Conservation (phyloP, 495 filamentous ascomycete species). For the Hamigera avellanea region DNA sequence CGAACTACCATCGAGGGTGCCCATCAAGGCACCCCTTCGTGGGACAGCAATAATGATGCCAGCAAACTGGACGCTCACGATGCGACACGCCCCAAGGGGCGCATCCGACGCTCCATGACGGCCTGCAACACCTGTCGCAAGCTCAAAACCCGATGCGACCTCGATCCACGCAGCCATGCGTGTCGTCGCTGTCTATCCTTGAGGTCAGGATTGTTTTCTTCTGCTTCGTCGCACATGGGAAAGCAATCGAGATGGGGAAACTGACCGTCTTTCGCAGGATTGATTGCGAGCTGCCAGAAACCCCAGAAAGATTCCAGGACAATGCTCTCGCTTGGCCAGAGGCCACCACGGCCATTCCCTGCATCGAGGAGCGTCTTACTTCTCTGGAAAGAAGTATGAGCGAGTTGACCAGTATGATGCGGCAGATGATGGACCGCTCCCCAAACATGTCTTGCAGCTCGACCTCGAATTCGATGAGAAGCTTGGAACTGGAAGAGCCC, state of each 20-base stretch:
- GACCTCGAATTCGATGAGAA: constrained; percentile 8
- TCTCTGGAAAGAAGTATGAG: constrained; percentile 27
- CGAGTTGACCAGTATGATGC: constrained; percentile 29
- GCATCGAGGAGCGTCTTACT: constrained; percentile 27
- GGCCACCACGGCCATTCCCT: constrained; percentile 21
- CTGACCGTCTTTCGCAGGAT: constrained; percentile 12
- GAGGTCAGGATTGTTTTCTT: too few species aligned
- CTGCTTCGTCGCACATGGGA: too few species aligned
- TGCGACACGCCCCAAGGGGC: constrained; percentile 18
- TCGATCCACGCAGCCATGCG: constrained; percentile 28
- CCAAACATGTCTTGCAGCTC: constrained; percentile 10
- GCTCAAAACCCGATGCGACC: constrained; percentile 30
- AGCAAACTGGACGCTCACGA: constrained; percentile 4
- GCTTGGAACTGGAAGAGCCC: constrained; percentile 16
- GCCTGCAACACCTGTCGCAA: constrained; percentile 34
- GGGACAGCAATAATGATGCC: background rate
- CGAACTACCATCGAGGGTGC: background rate
- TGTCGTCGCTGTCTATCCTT: constrained; percentile 31
- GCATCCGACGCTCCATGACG: constrained; percentile 32
- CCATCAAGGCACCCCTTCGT: background rate
- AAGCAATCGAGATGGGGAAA: constrained; percentile 1
- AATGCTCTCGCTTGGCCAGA: constrained; percentile 23
- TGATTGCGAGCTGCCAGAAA: constrained; percentile 30
- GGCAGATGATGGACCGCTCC: constrained; percentile 24
- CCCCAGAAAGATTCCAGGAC: constrained; percentile 25